These are phyloP conservation scores for Lojkania enalia DNA, from an alignment of 2,329 filamentous ascomycete genomes.

Conservation along the genomic window DNA sequence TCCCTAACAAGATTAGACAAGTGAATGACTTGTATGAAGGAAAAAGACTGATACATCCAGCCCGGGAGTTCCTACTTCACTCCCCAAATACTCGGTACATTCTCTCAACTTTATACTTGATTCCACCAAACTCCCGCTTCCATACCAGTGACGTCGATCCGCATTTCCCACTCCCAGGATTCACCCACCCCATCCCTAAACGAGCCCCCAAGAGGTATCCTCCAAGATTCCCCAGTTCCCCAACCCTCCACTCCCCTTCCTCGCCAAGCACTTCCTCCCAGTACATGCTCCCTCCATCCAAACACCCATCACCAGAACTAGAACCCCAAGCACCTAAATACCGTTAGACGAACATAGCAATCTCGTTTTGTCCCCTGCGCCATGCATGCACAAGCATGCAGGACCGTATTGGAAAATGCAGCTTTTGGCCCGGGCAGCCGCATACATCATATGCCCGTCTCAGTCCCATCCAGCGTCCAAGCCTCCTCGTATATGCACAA, in stretches of 20 bases:
- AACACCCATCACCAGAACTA: too few relatives aligned
- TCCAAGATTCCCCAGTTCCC: neutral
- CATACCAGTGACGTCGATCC: constrained; percentile 12
- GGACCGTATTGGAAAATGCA: neutral
- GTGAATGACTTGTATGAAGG: neutral
- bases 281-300: too few relatives aligned
- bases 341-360: neutral
- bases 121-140: neutral
- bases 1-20: neutral
- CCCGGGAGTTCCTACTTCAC: neutral
- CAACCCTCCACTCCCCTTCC: too few relatives aligned
- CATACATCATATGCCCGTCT: constrained; percentile 17
- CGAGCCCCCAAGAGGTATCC: neutral
- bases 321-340: neutral
- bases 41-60: neutral
- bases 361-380: neutral
- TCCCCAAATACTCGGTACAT: neutral
- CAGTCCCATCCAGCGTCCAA: too few relatives aligned
- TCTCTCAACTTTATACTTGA: neutral
- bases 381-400: neutral
- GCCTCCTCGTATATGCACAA: too few relatives aligned
- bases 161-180: neutral
- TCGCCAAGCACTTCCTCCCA: too few relatives aligned
- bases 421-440: neutral
- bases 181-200: neutral